Evolutionary conservation across 176 grass and related monocot species (phyloP), one percentile per base, ranked within the genome.

Genomic region (Oryza nivara): DNA sequence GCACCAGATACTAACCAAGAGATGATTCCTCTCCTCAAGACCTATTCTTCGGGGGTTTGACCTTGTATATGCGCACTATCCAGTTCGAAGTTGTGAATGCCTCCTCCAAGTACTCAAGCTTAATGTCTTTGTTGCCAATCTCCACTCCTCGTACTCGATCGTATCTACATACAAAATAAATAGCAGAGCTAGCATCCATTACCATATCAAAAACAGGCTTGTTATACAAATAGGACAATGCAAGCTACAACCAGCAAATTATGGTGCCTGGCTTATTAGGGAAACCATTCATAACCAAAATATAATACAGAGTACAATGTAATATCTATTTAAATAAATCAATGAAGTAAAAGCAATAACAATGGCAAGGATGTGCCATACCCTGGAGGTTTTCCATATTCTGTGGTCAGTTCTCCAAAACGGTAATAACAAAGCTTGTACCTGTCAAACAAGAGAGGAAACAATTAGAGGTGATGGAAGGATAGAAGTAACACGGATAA

Each of bases 1-100:
- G 56, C 34, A 81, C 43, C 45, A 16, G 13, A 32, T 16, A 19
- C 23, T 78, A 60, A 75, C 43, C 64, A 30, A 3, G 28, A 16
- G 1, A 32, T 3, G 14, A 68, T n/a, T 70, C 63, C 79, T 99
- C 26, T 70, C 63, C 79, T 99, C 84, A 99, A 79, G 93, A 96
- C 80, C 97, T 92, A 80, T 99, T 99, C 63, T 99, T 99, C 1
- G 84, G 96, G 65, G 93, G 96, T 85, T 99, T 99, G 44, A 99
- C 96, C 91, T 96, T 99, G 70, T 99, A 99, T 84, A 99, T 96
- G 67, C 96, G 87, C 68, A 99, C 88, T 78, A 99, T 99, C 96
- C 93, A 99, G 88, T 96, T 99, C 69, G 92, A 94, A 54, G 97
- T 96, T 26, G 93, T 96, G 67, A 67, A 99, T 70, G 97, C 97